Base-by-base conservation (phyloP, 1,284 basidiomycete genomes). In the Neonothopanus nambi region DNA sequence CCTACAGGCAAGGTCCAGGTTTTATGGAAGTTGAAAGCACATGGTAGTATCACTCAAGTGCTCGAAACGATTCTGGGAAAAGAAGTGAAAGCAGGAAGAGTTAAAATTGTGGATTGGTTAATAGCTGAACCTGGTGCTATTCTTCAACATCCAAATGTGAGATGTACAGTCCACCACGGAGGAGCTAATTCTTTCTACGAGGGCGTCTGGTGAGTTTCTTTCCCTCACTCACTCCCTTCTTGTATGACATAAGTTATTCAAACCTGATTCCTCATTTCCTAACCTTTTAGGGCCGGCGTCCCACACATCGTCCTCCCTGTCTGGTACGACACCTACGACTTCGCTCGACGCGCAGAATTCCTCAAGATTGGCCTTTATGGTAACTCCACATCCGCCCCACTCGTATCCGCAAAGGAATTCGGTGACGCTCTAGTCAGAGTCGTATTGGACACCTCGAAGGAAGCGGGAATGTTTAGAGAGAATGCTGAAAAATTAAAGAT, bases 121-220 rank as follows among this genome's bases (percentile, higher is more conserved):
- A 20, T 42, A 5, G 36, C 33, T 8, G 45, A 42, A 9, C 45
- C 49, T 3, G n/a, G 7, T 35, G 40, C 55, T 3, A 35, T 57
- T 39, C 26, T 57, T 13, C 17, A 3, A 17, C 51, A 54, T 36
- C 51, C 37, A 7, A 49, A 54, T 28, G 47, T 49, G 12, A 43
- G 40, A 9, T 53, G 55, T 45, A 50, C 36, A 9, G 45, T 54
- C 5, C 55, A 57, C 46, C 55, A 57, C 28, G 55, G 55, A n/a
- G 55, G 55, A 11, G 55, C 55, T 15, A 57, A 54, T 26, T 57
- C 55, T 3, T 57, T 38, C 51, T 49, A 44, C 38, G 55, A 57
- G 33, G 47, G 39, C 39, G 41, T 40, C n/a, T 39, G 17, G 55
- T 57, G 18, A 18, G 55, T 28, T 7, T 12, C n/a, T n/a, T 20